A percentile compares a stretch with the other conserved stretches of the same genome.
phyloP scores from a whole-genome alignment of 495 filamentous ascomycete genomes.

The Amniculicola lignicola region DNA sequence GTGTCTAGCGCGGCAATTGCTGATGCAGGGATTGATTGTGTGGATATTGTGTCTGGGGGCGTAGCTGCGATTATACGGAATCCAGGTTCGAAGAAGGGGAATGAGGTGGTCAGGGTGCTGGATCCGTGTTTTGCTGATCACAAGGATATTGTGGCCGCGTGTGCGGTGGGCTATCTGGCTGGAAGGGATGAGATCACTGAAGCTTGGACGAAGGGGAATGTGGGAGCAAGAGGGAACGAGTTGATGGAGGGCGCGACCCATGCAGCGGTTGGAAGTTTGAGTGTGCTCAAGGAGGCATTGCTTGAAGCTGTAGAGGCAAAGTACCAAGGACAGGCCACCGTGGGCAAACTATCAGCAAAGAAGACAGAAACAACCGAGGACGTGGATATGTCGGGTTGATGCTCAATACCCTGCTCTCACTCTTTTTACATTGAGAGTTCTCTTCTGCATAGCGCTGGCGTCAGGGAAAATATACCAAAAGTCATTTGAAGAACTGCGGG shows the following conservation, averaged over 20 bases:
- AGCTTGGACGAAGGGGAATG: conserved; percentile 85
- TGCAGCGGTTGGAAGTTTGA: conserved; percentile 57
- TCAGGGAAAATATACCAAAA: conserved; percentile 19
- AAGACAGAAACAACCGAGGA: conserved; percentile 1
- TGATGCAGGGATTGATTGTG: conserved; percentile 93
- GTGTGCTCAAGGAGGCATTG: conserved; percentile 59
- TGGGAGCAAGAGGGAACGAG: conserved; percentile 49
- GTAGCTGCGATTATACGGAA: conserved; percentile 71
- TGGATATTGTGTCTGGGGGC: conserved; percentile 85
- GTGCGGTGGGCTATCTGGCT: conserved; percentile 87
- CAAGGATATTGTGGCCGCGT: conserved; percentile 69
- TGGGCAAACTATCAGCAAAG: neutral
- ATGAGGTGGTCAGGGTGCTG: conserved; percentile 55
- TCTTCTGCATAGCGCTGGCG: conserved; percentile 33
- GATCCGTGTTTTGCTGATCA: conserved; percentile 85
- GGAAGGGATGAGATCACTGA: conserved; percentile 87
- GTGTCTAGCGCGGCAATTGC: conserved; percentile 92
- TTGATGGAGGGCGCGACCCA: conserved; percentile 63
- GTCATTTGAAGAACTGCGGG: too few species aligned
- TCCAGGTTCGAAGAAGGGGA: conserved; percentile 36
- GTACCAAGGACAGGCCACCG: conserved; percentile 4
- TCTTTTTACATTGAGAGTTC: neutral
- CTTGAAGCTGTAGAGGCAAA: conserved; percentile 50
- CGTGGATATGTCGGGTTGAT: conserved; percentile 28
- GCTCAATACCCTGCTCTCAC: neutral